Evolutionary conservation across 176 grass and related monocot species (phyloP).

Genomic region (Oryza punctata): DNA sequence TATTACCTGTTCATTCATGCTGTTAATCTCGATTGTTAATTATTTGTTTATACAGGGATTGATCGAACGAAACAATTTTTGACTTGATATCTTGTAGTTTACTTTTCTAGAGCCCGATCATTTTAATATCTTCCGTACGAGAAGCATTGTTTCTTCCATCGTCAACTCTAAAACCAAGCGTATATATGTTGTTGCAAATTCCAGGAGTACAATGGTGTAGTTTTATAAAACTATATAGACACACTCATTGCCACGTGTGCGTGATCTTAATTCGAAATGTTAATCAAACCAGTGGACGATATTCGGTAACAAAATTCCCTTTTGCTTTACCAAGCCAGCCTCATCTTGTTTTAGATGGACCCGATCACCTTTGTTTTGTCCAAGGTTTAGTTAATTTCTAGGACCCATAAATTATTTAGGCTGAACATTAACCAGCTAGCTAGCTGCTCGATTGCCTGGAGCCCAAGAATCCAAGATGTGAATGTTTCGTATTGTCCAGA

Average conservation of each 20-base stretch:
- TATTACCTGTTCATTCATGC: not conserved
- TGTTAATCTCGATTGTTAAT: not conserved
- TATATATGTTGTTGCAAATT: not conserved
- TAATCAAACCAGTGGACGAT: not conserved
- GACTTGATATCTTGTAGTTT: not conserved
- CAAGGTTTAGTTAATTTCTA: conserved; percentile 24
- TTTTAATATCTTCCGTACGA: not conserved
- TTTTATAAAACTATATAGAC: not conserved
- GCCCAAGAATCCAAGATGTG: not conserved
- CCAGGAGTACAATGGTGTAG: not conserved
- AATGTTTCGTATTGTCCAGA: not conserved
- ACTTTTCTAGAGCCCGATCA: not conserved
- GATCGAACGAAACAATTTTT: not conserved
- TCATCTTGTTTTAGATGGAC: conserved; percentile 26
- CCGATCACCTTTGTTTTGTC: conserved; percentile 11
- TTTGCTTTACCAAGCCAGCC: not conserved
- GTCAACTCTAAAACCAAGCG: conserved; percentile 1
- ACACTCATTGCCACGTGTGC: conserved; percentile 22
- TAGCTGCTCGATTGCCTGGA: conserved; percentile 11
- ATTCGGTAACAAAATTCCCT: conserved; percentile 13
- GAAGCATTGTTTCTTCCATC: not conserved
- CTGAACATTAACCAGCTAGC: not conserved
- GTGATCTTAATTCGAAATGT: not conserved
- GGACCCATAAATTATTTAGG: not conserved
- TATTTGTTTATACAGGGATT: not conserved